Conservation (phyloP, 2,329 filamentous ascomycete species). For the Graphilbum fragrans region DNA sequence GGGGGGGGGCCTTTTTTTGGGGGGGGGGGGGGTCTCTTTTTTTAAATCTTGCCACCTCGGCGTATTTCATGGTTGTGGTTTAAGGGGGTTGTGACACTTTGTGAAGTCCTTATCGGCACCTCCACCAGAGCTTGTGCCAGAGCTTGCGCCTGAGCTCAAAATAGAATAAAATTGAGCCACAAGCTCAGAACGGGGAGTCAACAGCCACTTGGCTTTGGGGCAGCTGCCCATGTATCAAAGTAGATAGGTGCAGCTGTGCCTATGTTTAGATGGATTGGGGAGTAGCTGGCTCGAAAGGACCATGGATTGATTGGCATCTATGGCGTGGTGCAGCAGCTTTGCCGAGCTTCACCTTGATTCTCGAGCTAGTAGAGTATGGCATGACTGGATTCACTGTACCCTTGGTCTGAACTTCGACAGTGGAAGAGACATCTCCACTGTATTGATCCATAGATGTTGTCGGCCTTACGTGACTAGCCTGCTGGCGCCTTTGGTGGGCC, state of each 20-base stretch:
- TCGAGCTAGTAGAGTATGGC: background rate
- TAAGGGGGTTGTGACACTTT: too few species aligned
- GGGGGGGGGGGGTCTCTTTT: too few species aligned
- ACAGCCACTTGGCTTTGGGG: background rate
- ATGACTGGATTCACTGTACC: background rate
- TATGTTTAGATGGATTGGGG: too few species aligned
- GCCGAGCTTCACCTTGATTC: background rate
- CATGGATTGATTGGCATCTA: too few species aligned
- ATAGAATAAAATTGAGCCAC: too few species aligned
- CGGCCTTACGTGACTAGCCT: conserved; percentile 27
- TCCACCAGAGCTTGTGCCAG: background rate
- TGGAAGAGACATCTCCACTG: background rate
- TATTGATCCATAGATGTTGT: conserved; percentile 22
- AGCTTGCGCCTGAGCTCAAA: background rate
- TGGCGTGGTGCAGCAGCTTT: background rate
- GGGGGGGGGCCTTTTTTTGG: too few species aligned
- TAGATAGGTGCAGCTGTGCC: too few species aligned
- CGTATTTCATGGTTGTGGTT: too few species aligned
- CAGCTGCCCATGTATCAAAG: too few species aligned
- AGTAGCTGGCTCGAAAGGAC: too few species aligned
- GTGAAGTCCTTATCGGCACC: too few species aligned
- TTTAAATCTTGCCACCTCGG: too few species aligned
- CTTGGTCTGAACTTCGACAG: background rate
- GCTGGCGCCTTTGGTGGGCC: conserved; percentile 27
- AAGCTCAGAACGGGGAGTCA: background rate